Evolutionary conservation across 768 basidiomycete species (phyloP), one percentile per base, ranked within the genome.

Genomic region (Lactarius pseudohatsudake): DNA sequence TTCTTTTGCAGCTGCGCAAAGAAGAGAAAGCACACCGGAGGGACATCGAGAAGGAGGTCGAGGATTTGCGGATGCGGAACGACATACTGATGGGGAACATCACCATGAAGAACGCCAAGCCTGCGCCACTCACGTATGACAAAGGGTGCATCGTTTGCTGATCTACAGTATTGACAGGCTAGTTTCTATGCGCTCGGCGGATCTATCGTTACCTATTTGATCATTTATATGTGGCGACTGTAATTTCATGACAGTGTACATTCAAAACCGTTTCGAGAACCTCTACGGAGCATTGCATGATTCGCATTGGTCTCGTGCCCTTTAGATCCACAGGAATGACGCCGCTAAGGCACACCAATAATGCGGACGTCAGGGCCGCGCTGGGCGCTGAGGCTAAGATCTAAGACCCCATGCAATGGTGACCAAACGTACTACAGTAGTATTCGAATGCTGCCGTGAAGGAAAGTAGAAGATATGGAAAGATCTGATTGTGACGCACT

Each of bases 61-160:
- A 69, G 45, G 70, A 70, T 61, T 36, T 70, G 55, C 64, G 64
- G 36, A 70, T 70, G 70, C 61, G 70, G 41, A 70, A 69, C 36
- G 70, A 70, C 55, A 64, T 70, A 26, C 62, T 70, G 15, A 55
- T 66, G 26, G 70, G 64, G 58, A 61, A 36, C 18, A 57, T 61
- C 18, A 40, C 7, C 32, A 41, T 69, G 38, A 40, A 32, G 32
- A 53, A 30, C 1, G 4, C 50, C 54, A 58, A 62, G 26, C 40
- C 57, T 3, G 18, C 34, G 50, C 47, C 54, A n/a, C 57, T 26
- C 41, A 11, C 8, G 26, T 36, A 57, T n/a, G 59, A 68, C 38
- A 69, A 60, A 18, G 47, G 45, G 7, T 68, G 69, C 28, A n/a
- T 4, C 7, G 58, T 68, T 47, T 64, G 62, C 30, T 69, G 47